Conservation (phyloP, 2,329 filamentous ascomycete genomes). For the Alternaria gansuensis region DNA sequence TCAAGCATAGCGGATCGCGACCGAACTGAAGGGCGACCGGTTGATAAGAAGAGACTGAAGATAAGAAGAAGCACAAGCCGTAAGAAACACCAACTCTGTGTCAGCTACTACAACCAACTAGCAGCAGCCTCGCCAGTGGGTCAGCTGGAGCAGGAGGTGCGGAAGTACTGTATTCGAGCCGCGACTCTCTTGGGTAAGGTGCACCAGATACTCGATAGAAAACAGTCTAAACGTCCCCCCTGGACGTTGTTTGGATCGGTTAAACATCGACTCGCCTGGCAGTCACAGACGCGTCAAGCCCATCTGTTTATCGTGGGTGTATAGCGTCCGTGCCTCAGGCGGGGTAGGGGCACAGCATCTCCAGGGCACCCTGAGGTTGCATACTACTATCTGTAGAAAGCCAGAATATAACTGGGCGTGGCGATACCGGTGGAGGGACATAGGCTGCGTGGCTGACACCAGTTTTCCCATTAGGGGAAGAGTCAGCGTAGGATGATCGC, state of each 20-base stretch:
- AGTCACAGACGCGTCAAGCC: slow-evolving; percentile 14
- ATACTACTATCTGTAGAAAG: slow-evolving; percentile 26
- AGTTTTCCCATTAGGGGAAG: slow-evolving; percentile 35
- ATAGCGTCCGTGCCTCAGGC: slow-evolving; percentile 32
- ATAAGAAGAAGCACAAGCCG: slow-evolving; percentile 21
- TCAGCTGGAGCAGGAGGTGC: slow-evolving; percentile 29
- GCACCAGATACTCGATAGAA: slow-evolving; percentile 23
- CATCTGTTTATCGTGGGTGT: slow-evolving; percentile 30
- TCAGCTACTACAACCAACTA: slow-evolving; percentile 25
- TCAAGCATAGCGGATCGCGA: slow-evolving; percentile 26
- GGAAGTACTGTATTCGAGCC: slow-evolving; percentile 21
- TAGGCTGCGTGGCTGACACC: slow-evolving; percentile 21
- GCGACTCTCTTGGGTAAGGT: slow-evolving; percentile 16
- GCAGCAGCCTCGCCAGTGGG: slow-evolving; percentile 29
- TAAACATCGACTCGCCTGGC: slow-evolving; percentile 22
- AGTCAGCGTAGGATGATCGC: slow-evolving; percentile 21
- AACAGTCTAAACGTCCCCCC: slow-evolving; percentile 23
- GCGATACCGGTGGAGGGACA: slow-evolving; percentile 31
- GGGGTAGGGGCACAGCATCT: slow-evolving; percentile 31
- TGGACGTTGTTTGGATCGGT: slow-evolving; percentile 19
- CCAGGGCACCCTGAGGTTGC: slow-evolving; percentile 24
- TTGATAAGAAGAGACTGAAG: slow-evolving; percentile 28
- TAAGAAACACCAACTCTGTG: slow-evolving; percentile 27
- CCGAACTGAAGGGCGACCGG: slow-evolving; percentile 9
- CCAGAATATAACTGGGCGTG: slow-evolving; percentile 28